These are phyloP conservation scores for Camelina sativa DNA, from an alignment of 345 rosid genomes.

Conservation along the genomic window DNA sequence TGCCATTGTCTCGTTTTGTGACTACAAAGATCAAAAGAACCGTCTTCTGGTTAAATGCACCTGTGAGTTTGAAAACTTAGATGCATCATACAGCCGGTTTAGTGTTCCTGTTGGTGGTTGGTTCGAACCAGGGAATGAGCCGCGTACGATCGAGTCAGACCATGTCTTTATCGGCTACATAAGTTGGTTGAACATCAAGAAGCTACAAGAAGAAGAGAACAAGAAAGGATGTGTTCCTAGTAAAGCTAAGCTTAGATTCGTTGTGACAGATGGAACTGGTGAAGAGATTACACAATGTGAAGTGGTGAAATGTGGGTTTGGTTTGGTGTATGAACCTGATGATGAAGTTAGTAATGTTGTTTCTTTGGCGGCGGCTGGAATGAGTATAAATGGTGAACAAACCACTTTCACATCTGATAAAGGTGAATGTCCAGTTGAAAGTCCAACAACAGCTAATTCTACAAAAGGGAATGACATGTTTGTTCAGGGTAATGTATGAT, in stretches of 20 bases:
- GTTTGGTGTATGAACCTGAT: conserved; percentile 32
- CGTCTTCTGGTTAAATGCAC: conserved; percentile 26
- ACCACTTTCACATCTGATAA: background rate
- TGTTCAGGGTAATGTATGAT: too few species aligned
- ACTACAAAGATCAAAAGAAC: background rate
- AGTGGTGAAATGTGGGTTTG: conserved; percentile 34
- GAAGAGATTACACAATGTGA: conserved; percentile 20
- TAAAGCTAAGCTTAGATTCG: conserved; percentile 5
- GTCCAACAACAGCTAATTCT: too few species aligned
- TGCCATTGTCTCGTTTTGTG: conserved; percentile 21
- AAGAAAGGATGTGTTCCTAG: conserved; percentile 20
- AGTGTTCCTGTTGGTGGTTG: conserved; percentile 26
- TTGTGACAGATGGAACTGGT: conserved; percentile 27
- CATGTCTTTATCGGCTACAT: conserved; percentile 35
- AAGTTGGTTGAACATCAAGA: conserved; percentile 31
- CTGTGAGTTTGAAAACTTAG: conserved; percentile 18
- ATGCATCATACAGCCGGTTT: conserved; percentile 25
- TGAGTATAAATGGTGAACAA: background rate
- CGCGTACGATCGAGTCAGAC: conserved; percentile 10
- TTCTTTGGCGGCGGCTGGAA: background rate
- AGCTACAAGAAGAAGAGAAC: conserved; percentile 16
- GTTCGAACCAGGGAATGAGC: conserved; percentile 17
- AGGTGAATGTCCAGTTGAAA: too few species aligned
- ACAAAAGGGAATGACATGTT: too few species aligned
- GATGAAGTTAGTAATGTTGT: conserved; percentile 21